A percentile compares a stretch with the other conserved stretches of the same genome.
These are phyloP conservation scores for Geosmithia morbida DNA, from an alignment of 2,329 filamentous ascomycete species.

Conservation along the genomic window DNA sequence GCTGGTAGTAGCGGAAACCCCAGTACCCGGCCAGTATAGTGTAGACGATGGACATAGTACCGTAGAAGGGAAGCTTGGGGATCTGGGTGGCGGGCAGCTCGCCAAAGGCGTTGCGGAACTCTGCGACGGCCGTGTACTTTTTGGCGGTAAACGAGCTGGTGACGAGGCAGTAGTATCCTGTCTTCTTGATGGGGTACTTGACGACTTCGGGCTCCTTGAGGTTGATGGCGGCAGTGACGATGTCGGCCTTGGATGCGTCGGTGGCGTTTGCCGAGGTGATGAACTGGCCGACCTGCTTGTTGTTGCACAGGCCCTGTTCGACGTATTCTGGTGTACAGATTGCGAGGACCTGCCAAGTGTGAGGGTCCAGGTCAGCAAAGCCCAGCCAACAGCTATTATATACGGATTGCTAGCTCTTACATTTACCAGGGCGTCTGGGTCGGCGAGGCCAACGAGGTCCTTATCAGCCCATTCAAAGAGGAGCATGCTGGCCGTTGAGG, in stretches of 20 bases:
- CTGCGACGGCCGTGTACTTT: slow-evolving; percentile 67
- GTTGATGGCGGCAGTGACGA: slow-evolving; percentile 70
- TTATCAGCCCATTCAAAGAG: slow-evolving; percentile 93
- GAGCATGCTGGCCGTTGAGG: slow-evolving; percentile 69
- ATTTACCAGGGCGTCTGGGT: slow-evolving; percentile 39
- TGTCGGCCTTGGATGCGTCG: slow-evolving; percentile 52
- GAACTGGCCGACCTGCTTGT: slow-evolving; percentile 70
- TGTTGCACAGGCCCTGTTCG: slow-evolving; percentile 54
- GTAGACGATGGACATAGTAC: slow-evolving; percentile 85
- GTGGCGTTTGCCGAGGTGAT: slow-evolving; percentile 67
- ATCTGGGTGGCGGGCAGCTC: slow-evolving; percentile 93
- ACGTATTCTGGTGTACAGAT: slow-evolving; percentile 69
- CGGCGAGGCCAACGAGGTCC: slow-evolving; percentile 57
- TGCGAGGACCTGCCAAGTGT: slow-evolving; percentile 18
- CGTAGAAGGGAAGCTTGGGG: slow-evolving; percentile 93
- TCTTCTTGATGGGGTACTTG: slow-evolving; percentile 76
- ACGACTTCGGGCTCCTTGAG: slow-evolving; percentile 61
- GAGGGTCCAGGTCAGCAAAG: background rate
- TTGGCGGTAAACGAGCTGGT: slow-evolving; percentile 55
- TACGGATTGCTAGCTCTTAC: slow-evolving; percentile 1
- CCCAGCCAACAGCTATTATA: background rate
- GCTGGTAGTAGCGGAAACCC: slow-evolving; percentile 91
- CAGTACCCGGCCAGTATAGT: slow-evolving; percentile 73
- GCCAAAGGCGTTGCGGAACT: slow-evolving; percentile 92
- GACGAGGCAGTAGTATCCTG: slow-evolving; percentile 90